A percentile compares a stretch with the other conserved stretches of the same genome.
Evolutionary conservation across 129 eudicot genomes (phyloP).

Genomic region (Arctium minus): DNA sequence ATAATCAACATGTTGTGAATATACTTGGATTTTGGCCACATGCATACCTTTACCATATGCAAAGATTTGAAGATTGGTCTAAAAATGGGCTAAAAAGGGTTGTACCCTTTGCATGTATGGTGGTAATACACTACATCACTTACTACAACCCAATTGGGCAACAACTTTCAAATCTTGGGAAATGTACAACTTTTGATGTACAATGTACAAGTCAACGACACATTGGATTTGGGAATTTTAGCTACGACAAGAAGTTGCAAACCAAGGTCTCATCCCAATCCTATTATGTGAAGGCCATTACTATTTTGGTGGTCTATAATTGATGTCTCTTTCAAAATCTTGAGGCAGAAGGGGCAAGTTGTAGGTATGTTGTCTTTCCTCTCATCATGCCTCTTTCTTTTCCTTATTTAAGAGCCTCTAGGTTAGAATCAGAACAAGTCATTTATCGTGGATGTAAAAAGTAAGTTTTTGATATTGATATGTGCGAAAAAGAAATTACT

Average conservation of each 20-base stretch:
- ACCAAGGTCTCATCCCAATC: not conserved
- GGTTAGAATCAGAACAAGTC: too few species aligned
- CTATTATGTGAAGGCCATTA: conserved; percentile 16
- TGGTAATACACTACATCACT: conserved; percentile 1
- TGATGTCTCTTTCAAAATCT: conserved; percentile 12
- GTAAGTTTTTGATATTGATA: too few species aligned
- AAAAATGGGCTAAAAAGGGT: not conserved
- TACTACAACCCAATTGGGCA: conserved; percentile 1
- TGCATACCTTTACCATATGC: conserved; percentile 7
- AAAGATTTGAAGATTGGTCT: not conserved
- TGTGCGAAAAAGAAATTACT: too few species aligned
- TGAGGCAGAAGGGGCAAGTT: conserved; percentile 1
- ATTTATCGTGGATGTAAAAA: too few species aligned
- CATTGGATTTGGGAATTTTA: not conserved
- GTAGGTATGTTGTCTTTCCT: conserved; percentile 8
- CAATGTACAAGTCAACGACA: conserved; percentile 2
- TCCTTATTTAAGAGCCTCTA: too few species aligned
- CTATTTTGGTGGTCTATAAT: not conserved
- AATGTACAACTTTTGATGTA: not conserved
- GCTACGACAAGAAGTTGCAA: not conserved
- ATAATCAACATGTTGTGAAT: not conserved
- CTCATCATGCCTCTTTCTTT: not conserved
- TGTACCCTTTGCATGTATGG: conserved; percentile 16
- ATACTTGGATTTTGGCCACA: not conserved
- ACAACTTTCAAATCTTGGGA: not conserved